Conservation (phyloP, 345 rosid genomes). For the Murraya koenigii region DNA sequence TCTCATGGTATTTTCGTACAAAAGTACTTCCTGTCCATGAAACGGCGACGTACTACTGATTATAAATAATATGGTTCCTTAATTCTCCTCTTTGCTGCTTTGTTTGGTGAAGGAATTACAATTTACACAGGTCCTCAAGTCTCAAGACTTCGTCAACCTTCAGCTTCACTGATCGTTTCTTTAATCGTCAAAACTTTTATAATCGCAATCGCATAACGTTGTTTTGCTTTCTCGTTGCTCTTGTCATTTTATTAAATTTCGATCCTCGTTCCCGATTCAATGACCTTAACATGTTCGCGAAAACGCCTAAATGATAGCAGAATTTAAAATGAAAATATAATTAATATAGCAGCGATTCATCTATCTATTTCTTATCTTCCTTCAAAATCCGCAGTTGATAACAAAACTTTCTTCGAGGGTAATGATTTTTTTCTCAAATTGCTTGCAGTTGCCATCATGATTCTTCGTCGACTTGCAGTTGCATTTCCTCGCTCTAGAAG, state of each 20-base stretch:
- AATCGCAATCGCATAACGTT: not conserved
- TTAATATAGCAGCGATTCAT: not conserved
- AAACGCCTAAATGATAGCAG: constrained; percentile 22
- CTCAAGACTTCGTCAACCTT: too few species aligned
- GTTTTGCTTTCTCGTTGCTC: not conserved
- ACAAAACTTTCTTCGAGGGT: not conserved
- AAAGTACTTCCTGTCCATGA: too few species aligned
- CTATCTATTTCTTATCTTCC: not conserved
- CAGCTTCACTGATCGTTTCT: too few species aligned
- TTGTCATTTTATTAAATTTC: fast-evolving
- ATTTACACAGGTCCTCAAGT: too few species aligned
- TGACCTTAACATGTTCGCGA: constrained; percentile 13
- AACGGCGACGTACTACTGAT: too few species aligned
- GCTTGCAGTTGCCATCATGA: constrained; percentile 26
- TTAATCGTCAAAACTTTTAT: too few species aligned
- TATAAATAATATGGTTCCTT: too few species aligned
- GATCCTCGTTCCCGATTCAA: not conserved
- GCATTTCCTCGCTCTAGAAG: constrained; percentile 32
- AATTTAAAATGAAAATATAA: not conserved
- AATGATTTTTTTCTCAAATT: not conserved
- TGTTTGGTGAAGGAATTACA: too few species aligned
- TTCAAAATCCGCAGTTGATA: not conserved
- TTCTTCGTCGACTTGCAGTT: constrained; percentile 41
- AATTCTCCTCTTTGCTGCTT: too few species aligned
- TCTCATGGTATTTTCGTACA: too few species aligned